phyloP scores from a whole-genome alignment of 2,329 filamentous ascomycete genomes.

The Fusarium tjaetaba region DNA sequence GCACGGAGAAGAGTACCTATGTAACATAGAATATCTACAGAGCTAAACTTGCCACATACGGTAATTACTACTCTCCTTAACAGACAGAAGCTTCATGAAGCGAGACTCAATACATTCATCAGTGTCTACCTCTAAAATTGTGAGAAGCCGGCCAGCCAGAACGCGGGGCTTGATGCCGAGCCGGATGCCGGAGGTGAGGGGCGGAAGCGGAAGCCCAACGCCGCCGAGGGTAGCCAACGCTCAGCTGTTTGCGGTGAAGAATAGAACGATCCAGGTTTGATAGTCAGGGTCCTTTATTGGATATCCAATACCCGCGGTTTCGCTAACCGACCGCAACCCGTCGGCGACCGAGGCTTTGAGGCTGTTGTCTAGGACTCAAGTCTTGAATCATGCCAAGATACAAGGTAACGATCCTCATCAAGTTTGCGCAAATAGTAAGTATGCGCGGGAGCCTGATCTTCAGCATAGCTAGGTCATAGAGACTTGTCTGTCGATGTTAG shows the following conservation, averaged over 20 bases:
- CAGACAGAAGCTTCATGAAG: background rate
- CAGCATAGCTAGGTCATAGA: background rate
- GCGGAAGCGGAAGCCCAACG: slow-evolving; percentile 22
- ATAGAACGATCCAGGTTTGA: background rate
- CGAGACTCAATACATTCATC: background rate
- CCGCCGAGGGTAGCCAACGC: slow-evolving; percentile 5
- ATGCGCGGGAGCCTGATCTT: background rate
- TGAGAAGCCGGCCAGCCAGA: slow-evolving; percentile 28
- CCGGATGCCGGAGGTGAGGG: slow-evolving; percentile 33
- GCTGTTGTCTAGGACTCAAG: background rate
- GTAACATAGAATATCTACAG: background rate
- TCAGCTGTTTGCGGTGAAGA: background rate
- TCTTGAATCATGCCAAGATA: slow-evolving; percentile 22
- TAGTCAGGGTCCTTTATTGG: slow-evolving; percentile 23
- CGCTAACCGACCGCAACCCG: slow-evolving; percentile 40
- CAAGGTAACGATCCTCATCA: background rate
- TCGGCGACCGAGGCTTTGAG: slow-evolving; percentile 29
- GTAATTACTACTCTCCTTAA: background rate
- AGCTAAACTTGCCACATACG: background rate
- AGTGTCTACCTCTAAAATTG: background rate
- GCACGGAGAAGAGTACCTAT: background rate
- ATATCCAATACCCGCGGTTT: background rate
- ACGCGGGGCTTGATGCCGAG: slow-evolving; percentile 25
- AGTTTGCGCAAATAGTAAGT: background rate
- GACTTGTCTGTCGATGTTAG: background rate